phyloP scores from a whole-genome alignment of 2,329 filamentous ascomycete genomes.

The Leptographium procerum region DNA sequence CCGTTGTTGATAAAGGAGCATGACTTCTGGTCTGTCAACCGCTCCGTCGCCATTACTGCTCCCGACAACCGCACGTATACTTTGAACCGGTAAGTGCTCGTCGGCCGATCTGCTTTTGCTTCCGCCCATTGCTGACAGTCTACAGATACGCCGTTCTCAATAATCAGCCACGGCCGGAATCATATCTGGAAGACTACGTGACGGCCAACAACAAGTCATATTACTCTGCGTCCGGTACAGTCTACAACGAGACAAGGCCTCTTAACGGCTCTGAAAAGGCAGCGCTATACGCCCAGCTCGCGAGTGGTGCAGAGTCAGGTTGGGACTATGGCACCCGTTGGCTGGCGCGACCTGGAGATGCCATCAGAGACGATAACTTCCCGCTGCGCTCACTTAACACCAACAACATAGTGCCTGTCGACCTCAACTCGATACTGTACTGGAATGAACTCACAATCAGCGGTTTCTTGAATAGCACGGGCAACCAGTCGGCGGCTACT shows the following conservation, averaged over 20 bases:
- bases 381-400: constrained; percentile 53
- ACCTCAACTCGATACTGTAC: constrained; percentile 59
- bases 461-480: constrained; percentile 37
- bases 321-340: constrained; percentile 54
- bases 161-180: constrained; percentile 56
- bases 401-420: constrained; percentile 47
- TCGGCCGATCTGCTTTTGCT: background rate
- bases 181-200: constrained; percentile 52
- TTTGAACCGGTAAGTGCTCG: constrained; percentile 38
- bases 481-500: constrained; percentile 37
- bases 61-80: constrained; percentile 35
- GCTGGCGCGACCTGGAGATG: constrained; percentile 45
- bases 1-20: constrained; percentile 54
- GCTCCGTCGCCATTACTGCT: constrained; percentile 40
- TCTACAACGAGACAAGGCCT: constrained; percentile 39
- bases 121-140: background rate
- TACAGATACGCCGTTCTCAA: constrained; percentile 47
- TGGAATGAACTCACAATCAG: constrained; percentile 51
- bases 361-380: constrained; percentile 49
- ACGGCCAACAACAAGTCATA: constrained; percentile 56
- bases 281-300: constrained; percentile 48
- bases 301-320: constrained; percentile 53
- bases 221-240: constrained; percentile 44
- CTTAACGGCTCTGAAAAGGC: constrained; percentile 42
- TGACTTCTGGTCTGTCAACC: constrained; percentile 50